These are phyloP conservation scores for Gossypium sturtianum DNA, from an alignment of 345 rosid species.

Conservation along the genomic window DNA sequence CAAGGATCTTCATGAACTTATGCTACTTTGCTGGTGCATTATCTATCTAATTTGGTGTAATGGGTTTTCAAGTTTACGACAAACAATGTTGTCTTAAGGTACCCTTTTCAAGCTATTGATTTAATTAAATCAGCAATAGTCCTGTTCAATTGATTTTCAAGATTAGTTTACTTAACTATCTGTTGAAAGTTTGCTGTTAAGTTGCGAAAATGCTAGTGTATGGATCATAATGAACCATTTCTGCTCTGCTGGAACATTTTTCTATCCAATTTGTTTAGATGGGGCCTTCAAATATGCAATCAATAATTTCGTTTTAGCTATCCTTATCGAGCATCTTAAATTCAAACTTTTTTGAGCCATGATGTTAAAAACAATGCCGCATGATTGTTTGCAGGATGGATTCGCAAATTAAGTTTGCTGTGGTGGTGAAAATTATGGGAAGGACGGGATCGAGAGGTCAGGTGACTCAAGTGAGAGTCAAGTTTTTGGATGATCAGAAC, in stretches of 20 bases:
- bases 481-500: neutral
- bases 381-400: neutral
- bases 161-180: neutral
- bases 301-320: neutral
- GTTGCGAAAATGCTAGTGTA: too few species aligned
- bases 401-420: neutral
- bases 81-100: neutral
- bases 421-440: conserved; percentile 2
- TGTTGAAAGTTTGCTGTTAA: neutral
- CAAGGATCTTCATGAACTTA: neutral
- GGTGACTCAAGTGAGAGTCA: neutral
- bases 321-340: neutral
- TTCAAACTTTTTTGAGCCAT: neutral
- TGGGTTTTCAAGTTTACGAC: neutral
- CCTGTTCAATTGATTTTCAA: neutral
- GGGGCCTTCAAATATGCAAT: neutral
- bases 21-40: neutral
- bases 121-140: neutral
- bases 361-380: too few species aligned
- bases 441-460: neutral
- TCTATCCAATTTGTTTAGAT: neutral
- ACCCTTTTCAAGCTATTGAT: neutral
- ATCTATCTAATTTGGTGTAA: neutral
- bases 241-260: neutral
- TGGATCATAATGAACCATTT: neutral